Evolutionary conservation across 225 moss, liverwort and hornwort species (phyloP).

Genomic region (Thuidium tamariscinum): DNA sequence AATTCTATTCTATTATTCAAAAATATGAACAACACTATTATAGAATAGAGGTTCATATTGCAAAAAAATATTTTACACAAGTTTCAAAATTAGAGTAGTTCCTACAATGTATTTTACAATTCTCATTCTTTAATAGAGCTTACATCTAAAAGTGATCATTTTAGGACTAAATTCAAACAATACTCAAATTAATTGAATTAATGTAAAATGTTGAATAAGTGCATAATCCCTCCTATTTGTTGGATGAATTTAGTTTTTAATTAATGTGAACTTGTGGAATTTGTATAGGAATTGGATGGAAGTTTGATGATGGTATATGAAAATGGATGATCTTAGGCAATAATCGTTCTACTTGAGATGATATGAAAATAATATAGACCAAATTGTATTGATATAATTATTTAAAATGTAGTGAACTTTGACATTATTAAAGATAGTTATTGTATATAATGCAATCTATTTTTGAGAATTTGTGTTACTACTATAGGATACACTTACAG

Average conservation of each 20-base stretch:
- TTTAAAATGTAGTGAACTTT: too few relatives aligned
- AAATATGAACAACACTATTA: not conserved
- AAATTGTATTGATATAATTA: not conserved
- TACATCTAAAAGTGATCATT: not conserved
- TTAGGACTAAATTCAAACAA: not conserved
- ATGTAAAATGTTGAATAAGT: not conserved
- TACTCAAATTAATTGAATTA: not conserved
- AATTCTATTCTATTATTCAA: not conserved
- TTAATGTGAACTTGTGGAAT: too few relatives aligned
- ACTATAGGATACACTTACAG: not conserved
- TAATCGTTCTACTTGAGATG: not conserved
- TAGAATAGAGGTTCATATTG: not conserved
- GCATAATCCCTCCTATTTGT: fast-evolving
- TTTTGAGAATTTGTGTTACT: not conserved
- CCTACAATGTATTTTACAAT: not conserved
- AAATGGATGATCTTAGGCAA: not conserved
- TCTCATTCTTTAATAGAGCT: not conserved
- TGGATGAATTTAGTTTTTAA: not conserved
- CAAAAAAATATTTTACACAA: not conserved
- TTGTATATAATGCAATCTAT: not conserved
- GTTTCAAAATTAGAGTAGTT: not conserved
- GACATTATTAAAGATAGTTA: not conserved
- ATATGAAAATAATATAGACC: not conserved
- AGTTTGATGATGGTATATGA: not conserved
- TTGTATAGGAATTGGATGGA: not conserved